Percentiles rank a stretch among this genome's conserved stretches.
Conservation (phyloP, 164 flowering plant genomes). For the Nelumbo lutea region DNA sequence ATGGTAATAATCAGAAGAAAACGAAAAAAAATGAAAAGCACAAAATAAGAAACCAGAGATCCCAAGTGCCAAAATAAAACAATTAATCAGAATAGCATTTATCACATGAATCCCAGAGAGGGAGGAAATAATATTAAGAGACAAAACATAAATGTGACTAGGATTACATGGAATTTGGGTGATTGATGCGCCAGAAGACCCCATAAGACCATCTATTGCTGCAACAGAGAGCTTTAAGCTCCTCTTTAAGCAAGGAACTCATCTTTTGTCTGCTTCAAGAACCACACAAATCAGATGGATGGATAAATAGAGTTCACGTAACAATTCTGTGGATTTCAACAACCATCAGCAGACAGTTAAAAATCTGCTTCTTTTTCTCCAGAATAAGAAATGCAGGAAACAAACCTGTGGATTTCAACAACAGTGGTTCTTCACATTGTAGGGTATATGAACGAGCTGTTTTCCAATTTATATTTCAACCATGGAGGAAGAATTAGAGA, state of each 20-base stretch:
- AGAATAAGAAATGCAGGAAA: not conserved
- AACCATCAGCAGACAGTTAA: not conserved
- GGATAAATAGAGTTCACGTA: not conserved
- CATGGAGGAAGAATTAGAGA: not conserved
- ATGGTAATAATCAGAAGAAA: constrained; percentile 4
- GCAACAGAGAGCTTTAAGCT: constrained; percentile 49
- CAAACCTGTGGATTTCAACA: not conserved
- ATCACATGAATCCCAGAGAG: not conserved
- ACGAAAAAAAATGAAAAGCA: constrained; percentile 3
- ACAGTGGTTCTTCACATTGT: not conserved
- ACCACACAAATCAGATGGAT: constrained; percentile 2
- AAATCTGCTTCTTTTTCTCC: not conserved
- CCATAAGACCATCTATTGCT: constrained; percentile 74
- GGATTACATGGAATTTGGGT: constrained; percentile 55
- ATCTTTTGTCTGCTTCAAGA: constrained; percentile 7
- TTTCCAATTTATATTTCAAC: not conserved
- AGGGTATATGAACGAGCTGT: too few species aligned
- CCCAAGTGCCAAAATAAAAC: not conserved
- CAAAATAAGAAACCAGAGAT: not conserved
- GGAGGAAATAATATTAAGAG: not conserved
- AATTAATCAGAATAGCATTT: not conserved
- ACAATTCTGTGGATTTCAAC: constrained; percentile 16
- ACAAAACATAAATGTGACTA: constrained; percentile 2
- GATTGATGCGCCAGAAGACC: constrained; percentile 65
- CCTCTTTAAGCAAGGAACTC: constrained; percentile 34